Evolutionary conservation across 2,329 filamentous ascomycete species (phyloP), one percentile per base, ranked within the genome.

Genomic region (Helotiales sp.): DNA sequence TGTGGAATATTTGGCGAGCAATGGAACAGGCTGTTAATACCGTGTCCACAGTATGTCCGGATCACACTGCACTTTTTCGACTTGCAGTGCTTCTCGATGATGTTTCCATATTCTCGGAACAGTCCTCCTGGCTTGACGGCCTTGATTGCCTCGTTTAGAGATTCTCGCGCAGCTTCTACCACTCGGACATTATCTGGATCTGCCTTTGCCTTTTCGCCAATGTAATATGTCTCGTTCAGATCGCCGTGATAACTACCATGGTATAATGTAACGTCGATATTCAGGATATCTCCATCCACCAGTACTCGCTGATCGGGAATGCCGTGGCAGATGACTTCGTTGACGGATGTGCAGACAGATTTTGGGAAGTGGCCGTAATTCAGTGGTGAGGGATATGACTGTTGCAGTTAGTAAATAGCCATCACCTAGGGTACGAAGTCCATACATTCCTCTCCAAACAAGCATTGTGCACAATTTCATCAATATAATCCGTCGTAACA

Each of bases 361-460:
- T 99, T 99, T 72, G 96, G 96, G 81, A 98, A 99, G 80, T 94
- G 85, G 83, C 92, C 92, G 82, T 98, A 98, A 82, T 97, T 97
- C 37, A 98, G 84, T 1, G 95, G 93, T 0, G 95, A 97, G 0
- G 95, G 95, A 78, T 98, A 98, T 10, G 93, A 92, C 94, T 97
- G 70, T 54, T 20, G 10, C 26, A 11, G 57, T 77, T 65, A 77
- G 74, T 52, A 65, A 7, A 22, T 55, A 10, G 1, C 22, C 10
- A 34, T 10, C 8, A 15, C 34, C n/a, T 24, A 22, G 5, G 5
- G 20, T 45, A 15, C 6, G 11, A n/a, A 22, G 11, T 79, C 10
- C 91, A 82, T 82, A 97, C 95, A 73, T 97, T 87, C 80, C 96
- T 88, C 81, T 97, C 95, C 72, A 98, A 83, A 78, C 93, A 97